Conservation (phyloP, 345 rosid genomes). For the Pugionium dolabratum region DNA sequence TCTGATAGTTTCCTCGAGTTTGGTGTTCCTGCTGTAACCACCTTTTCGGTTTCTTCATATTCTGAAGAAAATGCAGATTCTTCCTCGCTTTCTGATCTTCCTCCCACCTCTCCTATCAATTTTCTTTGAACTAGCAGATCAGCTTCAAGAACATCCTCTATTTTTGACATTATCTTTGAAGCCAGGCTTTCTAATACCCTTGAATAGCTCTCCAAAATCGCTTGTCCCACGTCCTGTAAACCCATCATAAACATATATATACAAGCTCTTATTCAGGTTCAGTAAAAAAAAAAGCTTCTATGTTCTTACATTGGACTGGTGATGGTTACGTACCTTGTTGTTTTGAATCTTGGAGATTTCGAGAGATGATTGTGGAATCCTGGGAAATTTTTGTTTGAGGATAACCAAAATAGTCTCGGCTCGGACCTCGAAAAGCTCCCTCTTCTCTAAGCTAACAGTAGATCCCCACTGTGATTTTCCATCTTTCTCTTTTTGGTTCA, state of each 20-base stretch:
- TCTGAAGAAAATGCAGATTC: slow-evolving; percentile 31
- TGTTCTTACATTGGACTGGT: background rate
- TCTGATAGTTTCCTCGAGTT: slow-evolving; percentile 67
- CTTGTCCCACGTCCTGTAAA: slow-evolving; percentile 80
- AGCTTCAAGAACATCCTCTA: slow-evolving; percentile 78
- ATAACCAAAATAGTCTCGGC: slow-evolving; percentile 74
- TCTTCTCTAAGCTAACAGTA: slow-evolving; percentile 80
- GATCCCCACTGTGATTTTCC: slow-evolving; percentile 88
- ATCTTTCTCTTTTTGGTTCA: slow-evolving; percentile 75
- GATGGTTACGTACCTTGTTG: slow-evolving; percentile 50
- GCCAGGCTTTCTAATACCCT: slow-evolving; percentile 88
- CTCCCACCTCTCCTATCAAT: slow-evolving; percentile 32
- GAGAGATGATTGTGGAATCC: slow-evolving; percentile 78
- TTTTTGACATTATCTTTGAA: slow-evolving; percentile 60
- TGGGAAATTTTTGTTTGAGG: slow-evolving; percentile 77
- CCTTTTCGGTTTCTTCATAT: slow-evolving; percentile 32
- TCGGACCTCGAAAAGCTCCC: slow-evolving; percentile 90
- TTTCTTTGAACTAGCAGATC: slow-evolving; percentile 47
- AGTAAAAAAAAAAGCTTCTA: too few species aligned
- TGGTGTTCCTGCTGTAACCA: slow-evolving; percentile 45
- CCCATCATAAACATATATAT: background rate
- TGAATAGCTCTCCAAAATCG: slow-evolving; percentile 91
- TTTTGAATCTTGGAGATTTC: slow-evolving; percentile 79
- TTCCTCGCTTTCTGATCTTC: slow-evolving; percentile 34
- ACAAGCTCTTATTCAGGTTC: background rate